phyloP scores from a whole-genome alignment of 2,329 filamentous ascomycete species.

The Monosporascus sp. region DNA sequence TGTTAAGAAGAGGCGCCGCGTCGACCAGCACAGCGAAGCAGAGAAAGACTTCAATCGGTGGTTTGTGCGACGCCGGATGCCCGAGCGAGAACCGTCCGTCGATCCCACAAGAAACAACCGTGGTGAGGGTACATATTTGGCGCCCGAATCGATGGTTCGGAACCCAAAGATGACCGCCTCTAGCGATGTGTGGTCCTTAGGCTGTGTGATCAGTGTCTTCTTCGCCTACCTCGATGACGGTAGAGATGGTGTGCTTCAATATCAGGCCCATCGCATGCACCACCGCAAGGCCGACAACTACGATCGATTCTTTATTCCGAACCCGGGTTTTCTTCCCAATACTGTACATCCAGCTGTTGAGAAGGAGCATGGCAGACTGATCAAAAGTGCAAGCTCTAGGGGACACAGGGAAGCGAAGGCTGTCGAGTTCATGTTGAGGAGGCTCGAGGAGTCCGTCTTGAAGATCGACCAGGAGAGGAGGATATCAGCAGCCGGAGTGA shows the following conservation, averaged over 20 bases:
- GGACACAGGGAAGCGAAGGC: slow-evolving; percentile 16
- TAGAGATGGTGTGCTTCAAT: slow-evolving; percentile 14
- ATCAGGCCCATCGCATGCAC: slow-evolving; percentile 6
- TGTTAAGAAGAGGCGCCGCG: slow-evolving; percentile 22
- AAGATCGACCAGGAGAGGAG: slow-evolving; percentile 16
- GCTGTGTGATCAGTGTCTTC: slow-evolving; percentile 33
- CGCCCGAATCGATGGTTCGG: slow-evolving; percentile 26
- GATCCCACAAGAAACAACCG: slow-evolving; percentile 23
- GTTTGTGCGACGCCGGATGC: slow-evolving; percentile 18
- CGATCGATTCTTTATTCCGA: slow-evolving; percentile 16
- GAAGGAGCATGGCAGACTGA: slow-evolving; percentile 11
- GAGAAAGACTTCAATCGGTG: slow-evolving; percentile 24
- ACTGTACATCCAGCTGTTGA: slow-evolving; percentile 10
- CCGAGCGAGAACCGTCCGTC: slow-evolving; percentile 9
- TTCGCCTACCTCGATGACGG: slow-evolving; percentile 31
- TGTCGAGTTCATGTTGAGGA: slow-evolving; percentile 19
- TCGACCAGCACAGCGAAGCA: slow-evolving; percentile 9
- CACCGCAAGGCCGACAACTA: slow-evolving; percentile 17
- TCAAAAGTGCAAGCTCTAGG: slow-evolving; percentile 10
- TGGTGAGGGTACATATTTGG: slow-evolving; percentile 30
- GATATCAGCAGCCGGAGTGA: slow-evolving; percentile 12
- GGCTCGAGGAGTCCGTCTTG: slow-evolving; percentile 21
- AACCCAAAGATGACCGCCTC: slow-evolving; percentile 24
- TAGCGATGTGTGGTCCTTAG: slow-evolving; percentile 36
- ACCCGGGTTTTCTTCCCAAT: slow-evolving; percentile 1